phyloP scores from a whole-genome alignment of 208 protist genomes.

The Trypanosoma theileri region DNA sequence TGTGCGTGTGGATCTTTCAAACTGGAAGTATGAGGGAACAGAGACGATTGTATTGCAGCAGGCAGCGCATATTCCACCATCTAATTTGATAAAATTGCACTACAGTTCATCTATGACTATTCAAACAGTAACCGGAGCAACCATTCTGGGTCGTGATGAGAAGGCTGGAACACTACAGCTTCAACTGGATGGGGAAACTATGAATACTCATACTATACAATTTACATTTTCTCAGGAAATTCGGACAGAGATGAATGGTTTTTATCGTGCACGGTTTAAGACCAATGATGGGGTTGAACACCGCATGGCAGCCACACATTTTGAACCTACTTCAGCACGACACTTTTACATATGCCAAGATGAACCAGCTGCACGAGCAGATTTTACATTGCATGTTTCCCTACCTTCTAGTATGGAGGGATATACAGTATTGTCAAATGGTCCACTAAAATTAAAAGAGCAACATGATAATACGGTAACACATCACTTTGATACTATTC shows the following conservation, averaged over 20 bases:
- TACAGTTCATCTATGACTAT: slow-evolving; percentile 62
- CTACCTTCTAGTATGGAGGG: slow-evolving; percentile 60
- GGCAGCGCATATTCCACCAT: slow-evolving; percentile 26
- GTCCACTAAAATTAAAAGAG: slow-evolving; percentile 51
- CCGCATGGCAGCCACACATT: slow-evolving; percentile 95
- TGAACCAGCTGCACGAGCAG: slow-evolving; percentile 95
- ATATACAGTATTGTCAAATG: slow-evolving; percentile 84
- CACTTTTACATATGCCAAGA: slow-evolving; percentile 97
- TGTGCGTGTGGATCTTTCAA: slow-evolving; percentile 63
- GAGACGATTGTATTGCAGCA: slow-evolving; percentile 67
- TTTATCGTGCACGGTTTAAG: slow-evolving; percentile 84
- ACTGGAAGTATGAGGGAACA: slow-evolving; percentile 68
- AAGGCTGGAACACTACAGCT: slow-evolving; percentile 59
- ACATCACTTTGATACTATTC: slow-evolving; percentile 84
- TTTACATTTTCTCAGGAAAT: slow-evolving; percentile 84
- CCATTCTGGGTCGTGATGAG: slow-evolving; percentile 44
- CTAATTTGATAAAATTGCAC: slow-evolving; percentile 65
- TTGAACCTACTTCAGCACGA: slow-evolving; percentile 94
- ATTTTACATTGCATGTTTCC: slow-evolving; percentile 91
- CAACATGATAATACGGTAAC: slow-evolving; percentile 31
- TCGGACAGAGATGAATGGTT: slow-evolving; percentile 90
- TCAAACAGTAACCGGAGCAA: slow-evolving; percentile 44
- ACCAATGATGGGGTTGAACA: slow-evolving; percentile 66
- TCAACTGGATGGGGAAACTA: slow-evolving; percentile 29
- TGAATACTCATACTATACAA: slow-evolving; percentile 34